Percentiles rank a stretch among this genome's conserved stretches.
Conservation (phyloP, 1,284 basidiomycete genomes). For the Porphyrellus sp. region DNA sequence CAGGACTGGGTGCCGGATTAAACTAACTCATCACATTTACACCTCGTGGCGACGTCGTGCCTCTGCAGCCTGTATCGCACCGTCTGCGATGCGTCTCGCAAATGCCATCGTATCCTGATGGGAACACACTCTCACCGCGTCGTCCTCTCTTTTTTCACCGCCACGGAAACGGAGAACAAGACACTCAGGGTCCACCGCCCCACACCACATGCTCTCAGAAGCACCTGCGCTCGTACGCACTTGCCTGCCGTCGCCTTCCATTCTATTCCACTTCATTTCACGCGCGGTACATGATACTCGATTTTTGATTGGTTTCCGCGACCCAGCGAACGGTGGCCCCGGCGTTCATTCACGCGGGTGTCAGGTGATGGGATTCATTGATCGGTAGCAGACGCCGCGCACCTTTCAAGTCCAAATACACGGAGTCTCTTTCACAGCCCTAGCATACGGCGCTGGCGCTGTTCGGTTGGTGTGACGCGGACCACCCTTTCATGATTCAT, state of each 20-base stretch:
- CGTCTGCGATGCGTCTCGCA: neutral
- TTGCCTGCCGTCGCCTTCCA: slow-evolving; percentile 7
- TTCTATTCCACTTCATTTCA: slow-evolving; percentile 18
- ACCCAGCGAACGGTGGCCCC: slow-evolving; percentile 12
- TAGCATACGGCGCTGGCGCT: neutral
- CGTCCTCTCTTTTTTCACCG: neutral
- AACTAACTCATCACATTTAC: too few species aligned
- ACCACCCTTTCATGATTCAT: too few species aligned
- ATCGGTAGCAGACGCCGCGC: slow-evolving; percentile 11
- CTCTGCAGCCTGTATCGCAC: neutral
- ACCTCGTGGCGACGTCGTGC: slow-evolving; percentile 9
- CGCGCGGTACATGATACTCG: neutral
- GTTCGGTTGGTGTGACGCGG: neutral
- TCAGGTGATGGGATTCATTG: slow-evolving; percentile 10
- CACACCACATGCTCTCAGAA: slow-evolving; percentile 12
- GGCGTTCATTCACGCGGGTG: slow-evolving; percentile 13
- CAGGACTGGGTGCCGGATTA: neutral
- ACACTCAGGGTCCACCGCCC: neutral
- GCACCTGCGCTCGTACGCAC: neutral
- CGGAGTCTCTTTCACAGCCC: slow-evolving; percentile 3
- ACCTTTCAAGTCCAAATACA: neutral
- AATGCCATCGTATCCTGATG: neutral
- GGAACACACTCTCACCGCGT: neutral
- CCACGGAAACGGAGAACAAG: neutral
- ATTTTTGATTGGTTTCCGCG: slow-evolving; percentile 11